Percentiles rank a stretch among this genome's conserved stretches.
Conservation (phyloP, 225 moss, liverwort and hornwort genomes). For the Physcomitrium patens region DNA sequence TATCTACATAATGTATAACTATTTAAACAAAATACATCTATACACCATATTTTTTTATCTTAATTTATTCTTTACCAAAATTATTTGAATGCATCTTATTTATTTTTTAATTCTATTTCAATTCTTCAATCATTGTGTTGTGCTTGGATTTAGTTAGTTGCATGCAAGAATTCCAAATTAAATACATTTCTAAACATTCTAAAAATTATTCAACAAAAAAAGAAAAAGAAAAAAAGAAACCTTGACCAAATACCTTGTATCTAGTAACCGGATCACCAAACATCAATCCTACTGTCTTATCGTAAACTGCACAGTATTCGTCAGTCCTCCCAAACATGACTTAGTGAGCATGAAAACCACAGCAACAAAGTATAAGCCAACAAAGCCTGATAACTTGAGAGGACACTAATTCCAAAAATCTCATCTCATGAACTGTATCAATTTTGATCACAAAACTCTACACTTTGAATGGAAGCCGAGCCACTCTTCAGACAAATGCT, state of each 20-base stretch:
- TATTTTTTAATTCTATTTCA: too few species aligned
- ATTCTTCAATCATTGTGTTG: too few species aligned
- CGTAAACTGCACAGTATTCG: slow-evolving; percentile 70
- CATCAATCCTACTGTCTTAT: slow-evolving; percentile 96
- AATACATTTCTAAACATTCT: too few species aligned
- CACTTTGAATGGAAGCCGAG: slow-evolving; percentile 93
- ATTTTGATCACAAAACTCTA: background rate
- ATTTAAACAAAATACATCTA: too few species aligned
- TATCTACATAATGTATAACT: too few species aligned
- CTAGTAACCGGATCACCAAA: slow-evolving; percentile 91
- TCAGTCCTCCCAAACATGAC: slow-evolving; percentile 1
- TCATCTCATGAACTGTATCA: slow-evolving; percentile 3
- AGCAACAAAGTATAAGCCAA: background rate
- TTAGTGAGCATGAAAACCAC: background rate
- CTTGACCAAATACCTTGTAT: slow-evolving; percentile 49
- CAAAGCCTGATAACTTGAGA: background rate
- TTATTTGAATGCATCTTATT: too few species aligned
- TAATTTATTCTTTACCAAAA: too few species aligned
- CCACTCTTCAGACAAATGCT: slow-evolving; percentile 95
- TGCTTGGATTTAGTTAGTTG: too few species aligned
- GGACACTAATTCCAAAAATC: slow-evolving; percentile 5
- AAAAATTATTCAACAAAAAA: too few species aligned
- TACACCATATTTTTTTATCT: too few species aligned
- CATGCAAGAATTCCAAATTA: too few species aligned
- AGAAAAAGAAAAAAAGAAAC: too few species aligned